These are phyloP conservation scores for Diospyros kaki DNA, from an alignment of 148 eudicot species.

Conservation along the genomic window DNA sequence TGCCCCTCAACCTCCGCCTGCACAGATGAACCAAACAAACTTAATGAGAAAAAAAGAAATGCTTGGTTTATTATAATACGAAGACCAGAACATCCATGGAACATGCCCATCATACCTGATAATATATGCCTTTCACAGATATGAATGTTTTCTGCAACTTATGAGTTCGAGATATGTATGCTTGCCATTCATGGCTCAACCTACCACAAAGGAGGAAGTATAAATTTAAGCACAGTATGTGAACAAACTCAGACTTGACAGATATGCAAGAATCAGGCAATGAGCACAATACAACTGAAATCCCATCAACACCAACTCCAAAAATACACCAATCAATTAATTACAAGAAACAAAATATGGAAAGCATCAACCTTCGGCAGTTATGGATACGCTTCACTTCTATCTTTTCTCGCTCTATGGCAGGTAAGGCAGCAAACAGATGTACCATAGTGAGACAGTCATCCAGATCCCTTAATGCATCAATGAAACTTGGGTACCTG, in stretches of 20 bases:
- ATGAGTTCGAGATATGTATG: slow-evolving; percentile 79
- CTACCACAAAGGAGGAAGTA: slow-evolving; percentile 21
- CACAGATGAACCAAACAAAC: slow-evolving; percentile 11
- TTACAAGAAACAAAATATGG: neutral
- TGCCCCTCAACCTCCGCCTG: slow-evolving; percentile 93
- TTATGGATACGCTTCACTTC: slow-evolving; percentile 70
- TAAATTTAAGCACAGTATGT: neutral
- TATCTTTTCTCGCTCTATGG: slow-evolving; percentile 70
- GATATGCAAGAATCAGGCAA: neutral
- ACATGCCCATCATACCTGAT: slow-evolving; percentile 49
- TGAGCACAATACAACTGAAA: neutral
- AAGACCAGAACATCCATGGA: neutral
- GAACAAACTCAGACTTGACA: neutral
- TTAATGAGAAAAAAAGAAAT: slow-evolving; percentile 1
- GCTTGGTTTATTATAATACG: neutral
- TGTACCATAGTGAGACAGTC: slow-evolving; percentile 92
- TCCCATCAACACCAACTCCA: neutral
- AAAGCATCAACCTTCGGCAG: slow-evolving; percentile 63
- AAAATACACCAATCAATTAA: neutral
- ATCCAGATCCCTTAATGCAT: slow-evolving; percentile 88
- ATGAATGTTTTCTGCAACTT: slow-evolving; percentile 80
- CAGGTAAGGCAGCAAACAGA: slow-evolving; percentile 90
- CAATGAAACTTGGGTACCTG: slow-evolving; percentile 91
- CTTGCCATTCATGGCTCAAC: slow-evolving; percentile 98
- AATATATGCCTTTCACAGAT: slow-evolving; percentile 96